These are phyloP conservation scores for Dioscorea dumetorum DNA, from an alignment of 106 monocot genomes.

Conservation along the genomic window DNA sequence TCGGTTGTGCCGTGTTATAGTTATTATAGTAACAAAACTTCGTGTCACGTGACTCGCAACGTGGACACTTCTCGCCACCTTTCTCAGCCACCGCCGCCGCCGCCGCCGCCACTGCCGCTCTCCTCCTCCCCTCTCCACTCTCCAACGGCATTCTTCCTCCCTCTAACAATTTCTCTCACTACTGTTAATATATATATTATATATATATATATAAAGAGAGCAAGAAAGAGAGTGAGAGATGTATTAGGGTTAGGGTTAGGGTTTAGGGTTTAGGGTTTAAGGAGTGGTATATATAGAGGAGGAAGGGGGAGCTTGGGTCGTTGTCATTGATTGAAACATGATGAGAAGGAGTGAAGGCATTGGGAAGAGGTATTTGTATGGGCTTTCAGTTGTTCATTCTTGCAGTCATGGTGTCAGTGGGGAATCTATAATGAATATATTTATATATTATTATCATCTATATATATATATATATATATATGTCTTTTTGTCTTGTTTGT, in stretches of 20 bases:
- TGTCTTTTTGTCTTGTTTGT: too few relatives aligned
- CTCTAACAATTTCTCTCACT: too few relatives aligned
- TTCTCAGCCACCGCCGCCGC: conserved; percentile 1
- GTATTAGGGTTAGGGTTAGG: neutral
- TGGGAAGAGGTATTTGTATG: neutral
- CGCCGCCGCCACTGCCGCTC: too few relatives aligned
- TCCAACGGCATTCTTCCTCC: neutral
- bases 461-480: too few relatives aligned
- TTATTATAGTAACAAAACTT: conserved; percentile 57
- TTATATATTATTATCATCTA: too few relatives aligned
- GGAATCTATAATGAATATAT: too few relatives aligned
- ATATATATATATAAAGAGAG: too few relatives aligned
- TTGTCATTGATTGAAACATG: neutral
- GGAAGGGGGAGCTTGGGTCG: neutral
- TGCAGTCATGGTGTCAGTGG: neutral
- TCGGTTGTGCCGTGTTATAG: conserved; percentile 65
- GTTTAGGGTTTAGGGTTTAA: neutral
- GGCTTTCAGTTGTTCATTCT: neutral
- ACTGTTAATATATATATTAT: too few relatives aligned
- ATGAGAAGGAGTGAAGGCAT: too few relatives aligned
- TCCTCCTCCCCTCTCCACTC: neutral
- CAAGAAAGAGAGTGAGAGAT: too few relatives aligned
- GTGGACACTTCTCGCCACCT: conserved; percentile 45
- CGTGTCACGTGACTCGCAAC: conserved; percentile 56
- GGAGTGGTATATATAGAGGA: neutral